These are phyloP conservation scores for Penicillium sp. DNA, from an alignment of 2,329 filamentous ascomycete genomes.

Conservation along the genomic window DNA sequence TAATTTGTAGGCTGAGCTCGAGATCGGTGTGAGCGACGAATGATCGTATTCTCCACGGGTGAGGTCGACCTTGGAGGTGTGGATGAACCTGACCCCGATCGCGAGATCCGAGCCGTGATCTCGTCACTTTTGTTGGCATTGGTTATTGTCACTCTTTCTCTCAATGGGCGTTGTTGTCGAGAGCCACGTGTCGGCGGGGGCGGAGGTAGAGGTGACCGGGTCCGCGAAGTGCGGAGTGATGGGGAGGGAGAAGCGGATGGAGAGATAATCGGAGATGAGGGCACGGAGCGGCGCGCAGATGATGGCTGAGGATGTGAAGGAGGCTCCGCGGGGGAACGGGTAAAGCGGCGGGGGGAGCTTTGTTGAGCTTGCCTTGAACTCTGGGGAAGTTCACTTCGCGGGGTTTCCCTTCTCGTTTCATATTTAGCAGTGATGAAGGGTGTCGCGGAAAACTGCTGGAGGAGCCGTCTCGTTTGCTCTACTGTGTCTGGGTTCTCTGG, in stretches of 20 bases:
- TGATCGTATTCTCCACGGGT: not conserved
- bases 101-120: not conserved
- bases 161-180: conserved; percentile 5
- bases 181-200: not conserved
- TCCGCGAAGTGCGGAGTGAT: not conserved
- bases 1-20: conserved; percentile 34
- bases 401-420: not conserved
- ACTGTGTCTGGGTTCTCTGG: not conserved
- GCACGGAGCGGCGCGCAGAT: not conserved
- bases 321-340: not conserved
- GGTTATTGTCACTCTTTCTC: conserved; percentile 5
- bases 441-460: not conserved
- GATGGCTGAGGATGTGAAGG: not conserved
- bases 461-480: not conserved
- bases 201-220: not conserved
- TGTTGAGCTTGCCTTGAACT: not conserved
- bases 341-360: not conserved
- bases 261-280: not conserved
- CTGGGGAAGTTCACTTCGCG: not conserved
- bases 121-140: conserved; percentile 9
- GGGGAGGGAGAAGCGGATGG: not conserved
- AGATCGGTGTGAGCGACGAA: conserved; percentile 32
- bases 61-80: not conserved
- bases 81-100: not conserved
- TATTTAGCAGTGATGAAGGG: not conserved